These are phyloP conservation scores for Pelargonium fulgidum DNA, from an alignment of 441 rosid species.

Conservation along the genomic window DNA sequence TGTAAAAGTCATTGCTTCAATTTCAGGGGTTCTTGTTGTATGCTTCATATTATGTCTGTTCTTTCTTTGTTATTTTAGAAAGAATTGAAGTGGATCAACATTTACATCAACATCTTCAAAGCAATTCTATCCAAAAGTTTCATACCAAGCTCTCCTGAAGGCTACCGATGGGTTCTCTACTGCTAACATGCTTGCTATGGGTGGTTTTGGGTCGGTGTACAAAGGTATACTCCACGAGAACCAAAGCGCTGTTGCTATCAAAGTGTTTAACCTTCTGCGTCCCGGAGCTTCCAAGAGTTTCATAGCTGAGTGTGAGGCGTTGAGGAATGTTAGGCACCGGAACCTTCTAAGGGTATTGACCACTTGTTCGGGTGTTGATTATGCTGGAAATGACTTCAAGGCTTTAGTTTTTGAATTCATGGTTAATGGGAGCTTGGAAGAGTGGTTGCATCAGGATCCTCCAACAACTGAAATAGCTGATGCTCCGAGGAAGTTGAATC, in stretches of 20 bases:
- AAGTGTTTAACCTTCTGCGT: slow-evolving; percentile 14
- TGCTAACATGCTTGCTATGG: neutral
- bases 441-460: slow-evolving; percentile 9
- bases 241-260: slow-evolving; percentile 12
- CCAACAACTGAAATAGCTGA: no score
- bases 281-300: slow-evolving; percentile 16
- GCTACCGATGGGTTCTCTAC: slow-evolving; percentile 15
- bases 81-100: neutral
- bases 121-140: neutral
- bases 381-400: slow-evolving; percentile 14
- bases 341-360: slow-evolving; percentile 18
- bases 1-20: neutral
- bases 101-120: neutral
- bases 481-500: neutral
- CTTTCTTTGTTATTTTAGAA: neutral
- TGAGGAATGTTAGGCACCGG: slow-evolving; percentile 5
- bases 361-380: slow-evolving; percentile 13
- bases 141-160: slow-evolving; percentile 3
- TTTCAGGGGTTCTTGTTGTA: neutral
- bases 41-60: neutral
- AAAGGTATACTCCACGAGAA: slow-evolving; percentile 11
- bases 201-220: slow-evolving; percentile 13
- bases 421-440: slow-evolving; percentile 17
- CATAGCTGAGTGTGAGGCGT: slow-evolving; percentile 15
- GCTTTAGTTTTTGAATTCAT: slow-evolving; percentile 17